Conservation (phyloP, 2,329 filamentous ascomycete genomes). For the Penicillium sp. region DNA sequence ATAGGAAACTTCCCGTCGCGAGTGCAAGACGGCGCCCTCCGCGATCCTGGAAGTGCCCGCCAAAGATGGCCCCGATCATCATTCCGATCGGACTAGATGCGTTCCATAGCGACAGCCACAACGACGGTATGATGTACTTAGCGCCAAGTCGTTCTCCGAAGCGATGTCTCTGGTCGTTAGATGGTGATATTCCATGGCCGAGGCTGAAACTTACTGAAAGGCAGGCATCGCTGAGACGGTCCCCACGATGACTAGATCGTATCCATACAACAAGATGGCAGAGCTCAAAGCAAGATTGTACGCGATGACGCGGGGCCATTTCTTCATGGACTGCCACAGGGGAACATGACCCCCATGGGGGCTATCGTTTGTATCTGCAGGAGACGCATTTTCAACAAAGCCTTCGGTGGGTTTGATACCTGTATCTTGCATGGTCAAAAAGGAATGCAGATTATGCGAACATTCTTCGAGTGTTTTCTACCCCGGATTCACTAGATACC, state of each 20-base stretch:
- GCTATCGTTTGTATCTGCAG: not conserved
- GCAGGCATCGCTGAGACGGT: conserved; percentile 30
- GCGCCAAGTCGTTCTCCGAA: conserved; percentile 34
- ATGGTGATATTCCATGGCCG: not conserved
- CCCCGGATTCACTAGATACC: not conserved
- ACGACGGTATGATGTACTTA: conserved; percentile 41
- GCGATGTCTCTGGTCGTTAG: conserved; percentile 15
- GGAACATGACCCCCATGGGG: conserved; percentile 8
- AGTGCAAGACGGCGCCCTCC: conserved; percentile 41
- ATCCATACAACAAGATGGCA: conserved; percentile 31
- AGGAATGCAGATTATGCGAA: not conserved
- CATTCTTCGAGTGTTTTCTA: no score
- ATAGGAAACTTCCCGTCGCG: conserved; percentile 38
- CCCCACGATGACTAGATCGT: conserved; percentile 32
- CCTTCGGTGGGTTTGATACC: conserved; percentile 1
- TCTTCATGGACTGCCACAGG: conserved; percentile 20
- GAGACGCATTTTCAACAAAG: conserved; percentile 9
- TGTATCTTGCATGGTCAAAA: not conserved
- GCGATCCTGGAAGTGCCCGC: conserved; percentile 43
- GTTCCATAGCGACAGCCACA: conserved; percentile 49
- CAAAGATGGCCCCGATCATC: conserved; percentile 40
- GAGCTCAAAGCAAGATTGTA: conserved; percentile 25
- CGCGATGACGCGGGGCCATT: conserved; percentile 16
- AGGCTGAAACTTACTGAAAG: conserved; percentile 27
- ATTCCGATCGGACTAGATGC: conserved; percentile 41